Evolutionary conservation across 2,329 filamentous ascomycete genomes (phyloP), one percentile per base, ranked within the genome.

Genomic region (Sporothrix phasma): DNA sequence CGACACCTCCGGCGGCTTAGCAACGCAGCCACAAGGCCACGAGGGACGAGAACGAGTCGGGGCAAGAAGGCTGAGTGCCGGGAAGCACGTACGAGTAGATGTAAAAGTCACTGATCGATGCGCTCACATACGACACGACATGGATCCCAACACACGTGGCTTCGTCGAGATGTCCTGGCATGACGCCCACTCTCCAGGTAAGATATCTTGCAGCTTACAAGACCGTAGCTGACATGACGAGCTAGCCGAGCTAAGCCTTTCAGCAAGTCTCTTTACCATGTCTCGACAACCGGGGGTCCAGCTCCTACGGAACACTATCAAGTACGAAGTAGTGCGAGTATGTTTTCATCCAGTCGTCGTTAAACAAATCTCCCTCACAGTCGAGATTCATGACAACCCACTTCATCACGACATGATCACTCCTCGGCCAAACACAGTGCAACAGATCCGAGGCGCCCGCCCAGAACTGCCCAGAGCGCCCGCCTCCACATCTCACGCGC

Each of bases 1-100:
- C 59, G 63, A 62, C 46, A 62, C 41, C 45, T 53, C 46, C 60
- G 58, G 58, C 17, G n/a, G 29, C 43, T 34, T 45, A 60, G 8
- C 37, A 43, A 59, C 26, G 26, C 31, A 4, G 56, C 24, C 37
- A 39, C n/a, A 29, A 61, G 39, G 24, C n/a, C n/a, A n/a, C 34
- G 15, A 24, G n/a, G 15, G 13, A 41, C 31, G 31, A 58, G 53
- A 47, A 47, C 45, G 41, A 17, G 24, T 39, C 59, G 26, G 49
- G 51, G 39, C 51, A 19, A 39, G 51, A 37, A 53, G 29, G 49
- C 29, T 17, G 31, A 39, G 29, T 11, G 22, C n/a, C 7, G 22
- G 22, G 31, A 29, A 51, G 13, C 26, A 29, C 11, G 4, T 7
- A 3, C 26, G 22, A 37, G 29, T 34, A n/a, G 3, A 37, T 22